Evolutionary conservation across 2,329 filamentous ascomycete species (phyloP).

Genomic region (Botrytis hyacinthi): DNA sequence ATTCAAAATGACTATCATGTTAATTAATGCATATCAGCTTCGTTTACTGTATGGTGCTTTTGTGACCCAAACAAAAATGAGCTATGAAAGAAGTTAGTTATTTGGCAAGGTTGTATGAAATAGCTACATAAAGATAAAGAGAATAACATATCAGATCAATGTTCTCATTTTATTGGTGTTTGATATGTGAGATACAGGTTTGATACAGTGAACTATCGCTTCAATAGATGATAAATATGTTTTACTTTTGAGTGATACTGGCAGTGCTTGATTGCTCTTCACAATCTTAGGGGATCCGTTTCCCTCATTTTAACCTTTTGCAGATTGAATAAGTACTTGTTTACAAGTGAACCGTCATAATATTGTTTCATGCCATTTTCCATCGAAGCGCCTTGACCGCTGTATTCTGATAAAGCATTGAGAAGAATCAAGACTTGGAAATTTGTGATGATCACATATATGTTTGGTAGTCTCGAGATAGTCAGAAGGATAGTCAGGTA

Average conservation of each 20-base stretch:
- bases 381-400: background rate
- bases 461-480: background rate
- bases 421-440: background rate
- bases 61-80: background rate
- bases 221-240: background rate
- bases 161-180: background rate
- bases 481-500: conserved; percentile 2
- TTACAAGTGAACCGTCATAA: background rate
- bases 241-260: background rate
- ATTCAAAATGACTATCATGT: conserved; percentile 14
- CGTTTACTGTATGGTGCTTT: background rate
- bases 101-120: conserved; percentile 3
- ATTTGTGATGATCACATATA: background rate
- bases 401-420: background rate
- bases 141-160: conserved; percentile 2
- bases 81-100: conserved; percentile 3
- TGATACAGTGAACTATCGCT: background rate
- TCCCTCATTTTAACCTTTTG: too few relatives aligned
- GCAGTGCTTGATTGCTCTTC: background rate
- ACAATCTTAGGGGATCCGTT: background rate
- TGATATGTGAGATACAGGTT: background rate
- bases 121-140: conserved; percentile 7
- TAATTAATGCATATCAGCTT: conserved; percentile 11
- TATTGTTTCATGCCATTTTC: background rate
- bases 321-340: too few relatives aligned